phyloP scores from a whole-genome alignment of 345 rosid genomes.

The Pelargonium nanum region DNA sequence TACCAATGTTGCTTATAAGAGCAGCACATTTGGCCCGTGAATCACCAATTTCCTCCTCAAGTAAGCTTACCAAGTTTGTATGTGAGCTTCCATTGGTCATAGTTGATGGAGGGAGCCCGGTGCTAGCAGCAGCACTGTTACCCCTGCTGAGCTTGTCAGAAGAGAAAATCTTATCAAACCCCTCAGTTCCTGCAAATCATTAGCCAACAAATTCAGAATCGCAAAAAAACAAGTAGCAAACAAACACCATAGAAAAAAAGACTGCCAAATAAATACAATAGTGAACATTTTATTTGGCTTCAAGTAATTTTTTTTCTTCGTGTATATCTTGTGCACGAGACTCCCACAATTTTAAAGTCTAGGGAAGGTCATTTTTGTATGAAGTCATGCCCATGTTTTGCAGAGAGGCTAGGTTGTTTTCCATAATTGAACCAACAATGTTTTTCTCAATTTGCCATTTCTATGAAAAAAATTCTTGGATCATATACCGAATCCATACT shows the following conservation, averaged over 20 bases:
- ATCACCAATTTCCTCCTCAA: slow-evolving; percentile 61
- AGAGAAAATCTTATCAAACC: slow-evolving; percentile 69
- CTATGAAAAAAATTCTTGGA: too few relatives aligned
- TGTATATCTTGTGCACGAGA: too few relatives aligned
- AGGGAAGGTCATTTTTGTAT: too few relatives aligned
- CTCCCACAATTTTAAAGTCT: too few relatives aligned
- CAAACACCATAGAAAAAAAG: neutral
- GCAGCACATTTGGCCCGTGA: slow-evolving; percentile 57
- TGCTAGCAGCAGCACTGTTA: slow-evolving; percentile 29
- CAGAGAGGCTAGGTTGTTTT: too few relatives aligned
- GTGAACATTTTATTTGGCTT: neutral
- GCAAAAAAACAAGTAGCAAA: neutral
- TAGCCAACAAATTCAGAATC: neutral
- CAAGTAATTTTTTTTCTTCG: neutral
- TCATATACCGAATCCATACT: too few relatives aligned
- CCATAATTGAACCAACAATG: too few relatives aligned
- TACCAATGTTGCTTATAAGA: slow-evolving; percentile 27
- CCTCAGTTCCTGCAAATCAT: slow-evolving; percentile 59
- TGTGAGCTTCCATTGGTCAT: slow-evolving; percentile 15
- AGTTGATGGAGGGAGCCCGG: slow-evolving; percentile 21
- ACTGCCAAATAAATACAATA: neutral
- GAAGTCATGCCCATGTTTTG: too few relatives aligned
- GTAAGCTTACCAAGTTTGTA: slow-evolving; percentile 32
- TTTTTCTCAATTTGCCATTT: too few relatives aligned
- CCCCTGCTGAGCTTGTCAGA: slow-evolving; percentile 37